These are phyloP conservation scores for Yueomyces sp. DNA, from an alignment of 805 yeast species.

Conservation along the genomic window DNA sequence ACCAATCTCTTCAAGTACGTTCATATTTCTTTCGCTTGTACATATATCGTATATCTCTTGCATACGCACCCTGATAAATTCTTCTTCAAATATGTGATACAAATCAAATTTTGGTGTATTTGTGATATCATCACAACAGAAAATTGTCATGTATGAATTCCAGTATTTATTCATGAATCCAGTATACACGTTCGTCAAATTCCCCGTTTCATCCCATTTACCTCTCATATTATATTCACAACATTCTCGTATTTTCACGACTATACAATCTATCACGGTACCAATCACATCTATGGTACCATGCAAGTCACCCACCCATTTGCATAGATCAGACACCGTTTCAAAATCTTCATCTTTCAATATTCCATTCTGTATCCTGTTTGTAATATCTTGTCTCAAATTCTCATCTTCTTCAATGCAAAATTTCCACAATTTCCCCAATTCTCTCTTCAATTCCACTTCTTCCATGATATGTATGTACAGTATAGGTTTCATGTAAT, in stretches of 20 bases:
- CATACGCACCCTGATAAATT: constrained; percentile 30
- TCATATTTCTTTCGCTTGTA: constrained; percentile 21
- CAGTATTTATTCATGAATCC: constrained; percentile 16
- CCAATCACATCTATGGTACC: constrained; percentile 7
- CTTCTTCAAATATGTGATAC: constrained; percentile 14
- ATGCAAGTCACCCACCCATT: constrained; percentile 14
- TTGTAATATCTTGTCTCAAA: too few relatives aligned
- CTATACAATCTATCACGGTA: constrained; percentile 11
- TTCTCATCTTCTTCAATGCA: too few relatives aligned
- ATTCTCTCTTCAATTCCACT: too few relatives aligned
- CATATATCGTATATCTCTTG: constrained; percentile 45
- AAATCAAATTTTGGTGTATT: constrained; percentile 15
- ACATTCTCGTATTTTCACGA: constrained; percentile 9
- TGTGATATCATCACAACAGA: constrained; percentile 16
- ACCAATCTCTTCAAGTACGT: too few relatives aligned
- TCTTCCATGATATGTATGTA: too few relatives aligned
- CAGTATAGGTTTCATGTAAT: too few relatives aligned
- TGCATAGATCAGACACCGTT: constrained; percentile 7
- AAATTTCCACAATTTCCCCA: too few relatives aligned
- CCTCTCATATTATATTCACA: constrained; percentile 10
- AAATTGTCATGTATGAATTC: constrained; percentile 10
- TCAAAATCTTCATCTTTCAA: constrained; percentile 18
- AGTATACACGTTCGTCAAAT: constrained; percentile 17
- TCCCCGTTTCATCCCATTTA: constrained; percentile 9
- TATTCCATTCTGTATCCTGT: not conserved